Evolutionary conservation across 208 protist species (phyloP).

Genomic region (Zelonia costaricensis): DNA sequence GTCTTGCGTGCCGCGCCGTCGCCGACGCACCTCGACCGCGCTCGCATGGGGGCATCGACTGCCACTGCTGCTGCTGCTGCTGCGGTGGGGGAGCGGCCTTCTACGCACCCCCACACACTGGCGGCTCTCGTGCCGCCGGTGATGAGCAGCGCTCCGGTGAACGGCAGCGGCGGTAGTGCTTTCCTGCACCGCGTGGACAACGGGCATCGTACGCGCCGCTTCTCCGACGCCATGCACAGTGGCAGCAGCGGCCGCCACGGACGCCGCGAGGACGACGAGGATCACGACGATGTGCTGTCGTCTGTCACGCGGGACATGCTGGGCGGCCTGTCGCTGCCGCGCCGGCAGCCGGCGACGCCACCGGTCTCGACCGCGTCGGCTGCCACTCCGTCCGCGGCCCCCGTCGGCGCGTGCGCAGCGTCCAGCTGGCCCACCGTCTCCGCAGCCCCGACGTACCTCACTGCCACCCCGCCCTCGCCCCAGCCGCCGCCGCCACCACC

Average conservation of each 20-base stretch:
- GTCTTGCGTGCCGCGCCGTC: background rate
- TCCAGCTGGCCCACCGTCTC: too few relatives aligned
- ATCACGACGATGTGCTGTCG: background rate
- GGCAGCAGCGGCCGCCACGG: background rate
- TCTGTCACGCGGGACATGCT: conserved; percentile 4
- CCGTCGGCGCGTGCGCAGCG: background rate
- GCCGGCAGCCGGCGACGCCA: background rate
- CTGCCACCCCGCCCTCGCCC: too few relatives aligned
- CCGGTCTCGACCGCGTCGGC: background rate
- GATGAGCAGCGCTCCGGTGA: too few relatives aligned
- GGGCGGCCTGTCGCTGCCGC: background rate
- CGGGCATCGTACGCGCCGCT: too few relatives aligned
- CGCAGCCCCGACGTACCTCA: too few relatives aligned
- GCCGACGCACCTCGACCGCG: background rate
- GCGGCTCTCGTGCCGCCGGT: too few relatives aligned
- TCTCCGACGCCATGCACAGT: background rate
- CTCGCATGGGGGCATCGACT: background rate
- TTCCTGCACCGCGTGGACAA: conserved; percentile 1
- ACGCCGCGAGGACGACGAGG: background rate
- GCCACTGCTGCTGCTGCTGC: too few relatives aligned
- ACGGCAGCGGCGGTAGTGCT: background rate
- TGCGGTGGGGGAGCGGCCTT: too few relatives aligned
- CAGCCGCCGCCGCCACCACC: too few relatives aligned
- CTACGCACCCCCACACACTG: too few relatives aligned
- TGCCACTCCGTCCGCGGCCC: background rate